Evolutionary conservation across 2,329 filamentous ascomycete genomes (phyloP).

Genomic region (Torrubiella hemipterigena): DNA sequence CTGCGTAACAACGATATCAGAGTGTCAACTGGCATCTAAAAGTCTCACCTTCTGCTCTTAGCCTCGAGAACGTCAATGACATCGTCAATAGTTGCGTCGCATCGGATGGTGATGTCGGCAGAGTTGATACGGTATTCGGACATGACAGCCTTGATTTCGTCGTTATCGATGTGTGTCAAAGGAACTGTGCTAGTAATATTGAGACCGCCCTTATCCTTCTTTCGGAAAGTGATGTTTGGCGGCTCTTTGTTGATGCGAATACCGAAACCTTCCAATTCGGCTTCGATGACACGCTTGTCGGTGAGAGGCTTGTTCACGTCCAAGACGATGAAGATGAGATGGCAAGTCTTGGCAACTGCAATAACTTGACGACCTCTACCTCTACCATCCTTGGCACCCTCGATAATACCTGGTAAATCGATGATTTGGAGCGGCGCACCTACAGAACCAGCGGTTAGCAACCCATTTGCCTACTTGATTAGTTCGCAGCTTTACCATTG

Average conservation of each 20-base stretch:
- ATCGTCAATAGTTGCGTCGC: constrained; percentile 94
- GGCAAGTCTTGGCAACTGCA: constrained; percentile 95
- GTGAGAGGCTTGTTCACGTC: constrained; percentile 98
- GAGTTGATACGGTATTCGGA: constrained; percentile 93
- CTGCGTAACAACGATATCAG: no score
- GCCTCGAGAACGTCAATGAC: constrained; percentile 93
- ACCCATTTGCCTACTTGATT: no score
- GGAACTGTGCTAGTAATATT: constrained; percentile 93
- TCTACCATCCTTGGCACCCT: constrained; percentile 96
- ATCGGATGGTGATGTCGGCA: constrained; percentile 93
- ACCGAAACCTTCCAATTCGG: constrained; percentile 90
- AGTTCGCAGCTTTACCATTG: constrained; percentile 46
- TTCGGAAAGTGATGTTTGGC: constrained; percentile 97
- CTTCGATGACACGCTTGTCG: constrained; percentile 92
- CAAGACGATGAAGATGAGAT: constrained; percentile 96
- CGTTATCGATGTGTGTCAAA: constrained; percentile 81
- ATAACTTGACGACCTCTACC: constrained; percentile 97
- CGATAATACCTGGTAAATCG: constrained; percentile 95
- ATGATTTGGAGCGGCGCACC: constrained; percentile 95
- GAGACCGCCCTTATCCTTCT: constrained; percentile 97
- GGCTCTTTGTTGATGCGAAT: constrained; percentile 96
- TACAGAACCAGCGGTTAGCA: constrained; percentile 13
- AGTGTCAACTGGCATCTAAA: no score
- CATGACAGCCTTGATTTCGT: constrained; percentile 98
- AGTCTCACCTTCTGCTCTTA: constrained; percentile 53